These are phyloP conservation scores for Hirsutella rhossiliensis DNA, from an alignment of 2,329 filamentous ascomycete genomes.

Conservation along the genomic window DNA sequence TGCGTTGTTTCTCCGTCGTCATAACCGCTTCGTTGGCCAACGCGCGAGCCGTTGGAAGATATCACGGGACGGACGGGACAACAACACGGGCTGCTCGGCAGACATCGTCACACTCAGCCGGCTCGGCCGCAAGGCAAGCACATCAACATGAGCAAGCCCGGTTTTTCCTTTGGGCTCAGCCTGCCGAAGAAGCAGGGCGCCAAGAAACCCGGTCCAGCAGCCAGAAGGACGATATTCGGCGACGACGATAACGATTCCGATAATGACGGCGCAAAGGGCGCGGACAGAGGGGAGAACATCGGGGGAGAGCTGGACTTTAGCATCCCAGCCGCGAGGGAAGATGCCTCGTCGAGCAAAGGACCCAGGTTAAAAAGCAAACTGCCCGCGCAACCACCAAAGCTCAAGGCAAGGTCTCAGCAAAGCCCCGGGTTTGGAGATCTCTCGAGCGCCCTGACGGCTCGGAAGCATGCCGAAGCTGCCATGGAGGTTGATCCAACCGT, in stretches of 20 bases:
- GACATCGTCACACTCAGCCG: background rate
- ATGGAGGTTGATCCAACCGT: slow-evolving; percentile 58
- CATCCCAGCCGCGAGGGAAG: slow-evolving; percentile 8
- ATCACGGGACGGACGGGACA: no score
- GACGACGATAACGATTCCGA: slow-evolving; percentile 41
- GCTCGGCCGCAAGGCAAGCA: background rate
- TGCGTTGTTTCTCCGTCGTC: no score
- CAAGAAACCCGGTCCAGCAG: slow-evolving; percentile 35
- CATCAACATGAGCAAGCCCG: slow-evolving; percentile 32
- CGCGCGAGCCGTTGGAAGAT: no score
- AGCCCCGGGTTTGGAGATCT: slow-evolving; percentile 49
- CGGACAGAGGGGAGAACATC: slow-evolving; percentile 40
- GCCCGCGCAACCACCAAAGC: slow-evolving; percentile 27
- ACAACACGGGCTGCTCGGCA: no score
- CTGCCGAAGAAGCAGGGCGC: slow-evolving; percentile 42
- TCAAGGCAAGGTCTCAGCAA: slow-evolving; percentile 28
- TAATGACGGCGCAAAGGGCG: slow-evolving; percentile 27
- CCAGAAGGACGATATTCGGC: slow-evolving; percentile 46
- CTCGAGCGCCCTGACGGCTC: slow-evolving; percentile 50
- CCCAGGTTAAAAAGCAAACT: slow-evolving; percentile 19
- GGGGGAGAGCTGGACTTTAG: slow-evolving; percentile 47
- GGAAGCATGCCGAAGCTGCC: slow-evolving; percentile 52
- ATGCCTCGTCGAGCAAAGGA: slow-evolving; percentile 16
- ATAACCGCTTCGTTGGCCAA: no score
- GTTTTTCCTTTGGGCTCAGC: slow-evolving; percentile 44